phyloP scores from a whole-genome alignment of 1,284 basidiomycete genomes.

The Boletus mariae region DNA sequence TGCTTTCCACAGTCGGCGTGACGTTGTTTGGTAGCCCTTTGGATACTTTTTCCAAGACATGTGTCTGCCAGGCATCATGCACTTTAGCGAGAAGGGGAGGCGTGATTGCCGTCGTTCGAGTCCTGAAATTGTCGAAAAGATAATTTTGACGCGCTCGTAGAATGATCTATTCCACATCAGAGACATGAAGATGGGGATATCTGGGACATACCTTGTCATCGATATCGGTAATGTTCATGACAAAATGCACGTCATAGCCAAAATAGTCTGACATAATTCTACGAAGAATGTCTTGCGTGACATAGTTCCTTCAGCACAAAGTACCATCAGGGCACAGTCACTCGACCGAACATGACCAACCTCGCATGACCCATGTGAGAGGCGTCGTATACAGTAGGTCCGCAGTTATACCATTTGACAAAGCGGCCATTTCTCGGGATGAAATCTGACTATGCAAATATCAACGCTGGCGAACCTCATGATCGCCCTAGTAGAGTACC shows the following conservation, averaged over 20 bases:
- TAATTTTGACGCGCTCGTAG: constrained; percentile 83
- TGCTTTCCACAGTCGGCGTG: constrained; percentile 44
- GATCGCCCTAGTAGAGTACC: constrained; percentile 42
- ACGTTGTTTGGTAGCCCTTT: constrained; percentile 53
- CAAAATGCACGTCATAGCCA: constrained; percentile 96
- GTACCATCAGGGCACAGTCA: constrained; percentile 14
- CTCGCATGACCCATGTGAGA: constrained; percentile 99
- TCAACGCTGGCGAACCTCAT: constrained; percentile 6
- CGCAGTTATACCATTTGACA: constrained; percentile 99
- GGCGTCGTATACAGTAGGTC: constrained; percentile 99
- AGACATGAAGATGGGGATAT: constrained; percentile 5
- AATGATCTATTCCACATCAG: constrained; percentile 67
- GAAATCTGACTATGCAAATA: constrained; percentile 58
- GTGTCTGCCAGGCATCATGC: constrained; percentile 60
- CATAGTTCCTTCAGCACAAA: constrained; percentile 76
- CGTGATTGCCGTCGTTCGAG: constrained; percentile 54
- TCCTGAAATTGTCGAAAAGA: constrained; percentile 66
- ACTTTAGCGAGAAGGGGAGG: constrained; percentile 59
- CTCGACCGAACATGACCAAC: constrained; percentile 41
- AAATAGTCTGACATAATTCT: constrained; percentile 96
- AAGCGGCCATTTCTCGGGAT: constrained; percentile 76
- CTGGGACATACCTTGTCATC: constrained; percentile 86
- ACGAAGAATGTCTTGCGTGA: constrained; percentile 94
- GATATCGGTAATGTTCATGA: constrained; percentile 99
- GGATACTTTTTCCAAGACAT: constrained; percentile 58